Evolutionary conservation across 495 filamentous ascomycete genomes (phyloP).

Genomic region (Penicillium pulvis): DNA sequence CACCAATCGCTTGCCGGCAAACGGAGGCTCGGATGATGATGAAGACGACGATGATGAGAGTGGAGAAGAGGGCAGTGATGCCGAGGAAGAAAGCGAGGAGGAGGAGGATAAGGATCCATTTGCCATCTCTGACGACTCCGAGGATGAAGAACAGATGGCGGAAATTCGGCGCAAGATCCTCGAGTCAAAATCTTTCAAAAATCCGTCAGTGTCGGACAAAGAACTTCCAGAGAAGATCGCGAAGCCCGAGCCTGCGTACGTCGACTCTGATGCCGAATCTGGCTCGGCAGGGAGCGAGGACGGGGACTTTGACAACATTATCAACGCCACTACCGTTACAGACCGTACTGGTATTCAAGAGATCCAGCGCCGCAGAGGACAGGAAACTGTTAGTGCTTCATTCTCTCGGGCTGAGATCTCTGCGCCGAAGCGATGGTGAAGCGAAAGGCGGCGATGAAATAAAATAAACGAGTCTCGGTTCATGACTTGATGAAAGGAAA

Average conservation of each 20-base stretch:
- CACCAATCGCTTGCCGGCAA: slow-evolving; percentile 63
- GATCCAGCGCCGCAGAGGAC: slow-evolving; percentile 49
- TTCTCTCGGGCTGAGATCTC: slow-evolving; percentile 64
- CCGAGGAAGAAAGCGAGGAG: slow-evolving; percentile 51
- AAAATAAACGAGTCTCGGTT: neutral
- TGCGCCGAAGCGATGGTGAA: slow-evolving; percentile 62
- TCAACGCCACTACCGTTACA: slow-evolving; percentile 82
- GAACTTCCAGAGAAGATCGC: slow-evolving; percentile 58
- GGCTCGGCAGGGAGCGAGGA: slow-evolving; percentile 72
- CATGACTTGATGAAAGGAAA: neutral
- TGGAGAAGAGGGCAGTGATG: slow-evolving; percentile 56
- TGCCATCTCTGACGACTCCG: slow-evolving; percentile 74
- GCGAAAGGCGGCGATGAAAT: neutral
- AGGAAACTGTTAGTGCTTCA: slow-evolving; percentile 53
- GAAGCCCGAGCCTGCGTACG: slow-evolving; percentile 43
- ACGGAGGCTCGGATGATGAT: slow-evolving; percentile 51
- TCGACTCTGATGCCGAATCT: slow-evolving; percentile 73
- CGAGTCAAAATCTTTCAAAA: slow-evolving; percentile 81
- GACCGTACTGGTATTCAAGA: slow-evolving; percentile 76
- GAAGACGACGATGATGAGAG: slow-evolving; percentile 43
- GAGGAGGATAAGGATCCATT: slow-evolving; percentile 63
- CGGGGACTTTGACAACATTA: slow-evolving; percentile 83
- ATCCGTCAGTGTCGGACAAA: slow-evolving; percentile 56
- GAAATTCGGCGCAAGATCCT: slow-evolving; percentile 83
- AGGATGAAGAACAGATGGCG: slow-evolving; percentile 88